A percentile compares a stretch with the other conserved stretches of the same genome.
These are phyloP conservation scores for Flaveria brownii DNA, from an alignment of 129 eudicot species.

Conservation along the genomic window DNA sequence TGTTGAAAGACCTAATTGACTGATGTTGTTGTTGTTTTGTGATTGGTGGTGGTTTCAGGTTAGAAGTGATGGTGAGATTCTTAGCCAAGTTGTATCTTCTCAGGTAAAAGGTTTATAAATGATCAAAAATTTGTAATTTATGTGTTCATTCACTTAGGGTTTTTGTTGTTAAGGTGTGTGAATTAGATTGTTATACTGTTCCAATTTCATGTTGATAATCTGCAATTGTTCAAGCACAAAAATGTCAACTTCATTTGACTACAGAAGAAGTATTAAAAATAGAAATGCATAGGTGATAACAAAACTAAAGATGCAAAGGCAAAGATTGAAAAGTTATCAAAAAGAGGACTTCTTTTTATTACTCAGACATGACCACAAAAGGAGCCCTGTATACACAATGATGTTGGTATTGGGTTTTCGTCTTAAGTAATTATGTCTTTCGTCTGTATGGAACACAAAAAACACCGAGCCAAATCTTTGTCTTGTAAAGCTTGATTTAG, in stretches of 20 bases:
- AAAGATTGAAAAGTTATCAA: too few species aligned
- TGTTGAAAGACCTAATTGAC: slow-evolving; percentile 14
- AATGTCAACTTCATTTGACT: neutral
- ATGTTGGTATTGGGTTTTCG: neutral
- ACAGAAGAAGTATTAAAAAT: neutral
- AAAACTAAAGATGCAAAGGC: neutral
- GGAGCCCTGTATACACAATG: neutral
- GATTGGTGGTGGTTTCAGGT: slow-evolving; percentile 49
- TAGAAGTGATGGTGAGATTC: slow-evolving; percentile 80
- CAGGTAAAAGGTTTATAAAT: slow-evolving; percentile 56
- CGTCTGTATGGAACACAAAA: neutral
- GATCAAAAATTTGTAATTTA: neutral
- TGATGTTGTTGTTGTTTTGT: slow-evolving; percentile 2
- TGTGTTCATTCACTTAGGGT: neutral
- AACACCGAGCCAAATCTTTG: neutral
- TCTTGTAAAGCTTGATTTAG: slow-evolving; percentile 12
- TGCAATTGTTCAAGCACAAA: neutral
- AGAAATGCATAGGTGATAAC: neutral
- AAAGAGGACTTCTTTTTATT: neutral
- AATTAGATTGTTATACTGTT: too few species aligned
- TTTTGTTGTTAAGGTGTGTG: neutral
- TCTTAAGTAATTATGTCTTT: neutral
- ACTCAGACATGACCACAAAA: neutral
- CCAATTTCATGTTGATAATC: neutral
- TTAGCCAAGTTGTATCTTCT: slow-evolving; percentile 95